phyloP scores from a whole-genome alignment of 371 early-diverging fungal genomes.

The Zancudomyces culisetae region DNA sequence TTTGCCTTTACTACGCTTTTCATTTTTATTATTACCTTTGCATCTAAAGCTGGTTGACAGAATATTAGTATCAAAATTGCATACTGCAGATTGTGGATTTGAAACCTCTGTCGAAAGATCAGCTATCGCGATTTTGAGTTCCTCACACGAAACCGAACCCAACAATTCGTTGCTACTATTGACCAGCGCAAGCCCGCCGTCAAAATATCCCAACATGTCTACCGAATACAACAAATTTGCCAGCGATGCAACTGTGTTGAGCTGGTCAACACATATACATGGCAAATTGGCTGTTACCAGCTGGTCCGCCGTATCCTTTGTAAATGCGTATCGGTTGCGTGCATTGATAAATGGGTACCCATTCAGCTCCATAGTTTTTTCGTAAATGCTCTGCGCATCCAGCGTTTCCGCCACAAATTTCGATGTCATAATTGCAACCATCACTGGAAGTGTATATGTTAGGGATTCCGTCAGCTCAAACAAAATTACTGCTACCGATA shows the following conservation, averaged over 20 bases:
- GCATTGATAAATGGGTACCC: conserved; percentile 76
- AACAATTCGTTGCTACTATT: conserved; percentile 40
- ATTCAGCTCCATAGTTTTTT: conserved; percentile 51
- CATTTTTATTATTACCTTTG: not conserved
- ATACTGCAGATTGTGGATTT: conserved; percentile 5
- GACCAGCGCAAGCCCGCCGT: conserved; percentile 65
- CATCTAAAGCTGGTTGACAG: not conserved
- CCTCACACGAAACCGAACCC: conserved; percentile 69
- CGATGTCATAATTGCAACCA: conserved; percentile 72
- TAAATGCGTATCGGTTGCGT: conserved; percentile 48
- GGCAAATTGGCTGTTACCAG: conserved; percentile 34
- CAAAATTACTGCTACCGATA: conserved; percentile 81
- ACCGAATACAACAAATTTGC: conserved; percentile 30
- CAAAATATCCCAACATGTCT: conserved; percentile 30
- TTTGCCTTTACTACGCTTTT: not conserved
- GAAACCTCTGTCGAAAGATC: conserved; percentile 8
- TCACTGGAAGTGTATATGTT: conserved; percentile 66
- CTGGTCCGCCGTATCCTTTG: conserved; percentile 31
- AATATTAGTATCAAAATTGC: conserved; percentile 16
- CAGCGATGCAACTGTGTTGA: conserved; percentile 36
- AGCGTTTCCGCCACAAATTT: conserved; percentile 78
- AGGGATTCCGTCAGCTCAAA: conserved; percentile 85
- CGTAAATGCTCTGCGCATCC: conserved; percentile 62
- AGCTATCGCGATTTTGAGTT: conserved; percentile 52
- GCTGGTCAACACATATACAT: conserved; percentile 37